Base-by-base conservation (phyloP, 1,284 basidiomycete species). In the Veloboletus limbatus region DNA sequence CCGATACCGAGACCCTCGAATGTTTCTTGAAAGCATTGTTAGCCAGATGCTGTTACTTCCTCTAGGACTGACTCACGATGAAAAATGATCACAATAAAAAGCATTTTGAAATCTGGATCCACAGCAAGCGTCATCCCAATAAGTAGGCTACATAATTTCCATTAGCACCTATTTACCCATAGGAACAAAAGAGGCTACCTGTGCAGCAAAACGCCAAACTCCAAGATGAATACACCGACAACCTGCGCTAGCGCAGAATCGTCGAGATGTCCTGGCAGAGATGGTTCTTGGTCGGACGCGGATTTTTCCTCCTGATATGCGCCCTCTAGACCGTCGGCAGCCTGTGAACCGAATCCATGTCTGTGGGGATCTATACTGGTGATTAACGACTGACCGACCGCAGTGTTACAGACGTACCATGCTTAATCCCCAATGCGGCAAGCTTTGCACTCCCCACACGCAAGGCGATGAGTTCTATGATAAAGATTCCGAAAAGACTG, bases 41-140 rank as follows among this genome's bases (percentile, higher is more conserved):
- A 60, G 37, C 9, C 10, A 16, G n/a, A n/a, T 21, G 8, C 22
- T 20, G 30, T 9, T 32, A 24, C n/a, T 33, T 32, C 6, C 38
- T 48, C 10, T 24, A 40, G 13, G 13, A 8, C 8, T 17, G 14
- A 70, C 76, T 55, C 55, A 91, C 89, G 91, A 63, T 94, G 92
- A 70, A 95, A 97, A 62, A 96, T 74, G 54, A 98, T 71, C 48
- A 98, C 95, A 51, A 94, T 73, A 64, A 98, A 95, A 17, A 99
- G 80, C 10, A 88, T 70, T 53, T 79, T 88, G 70, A 99, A 98
- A 39, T 80, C 65, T 21, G 78, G 69, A 58, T 88, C 82, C 26
- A 96, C 92, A 17, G 93, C 94, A 37, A 99, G 81, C 0, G 96
- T 98, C 20, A 99, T 72, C 1, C 96, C 96, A 56, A 99, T 93